Base-by-base conservation (phyloP, 371 early-diverging fungal genomes). In the Apophysomyces ossiformis region DNA sequence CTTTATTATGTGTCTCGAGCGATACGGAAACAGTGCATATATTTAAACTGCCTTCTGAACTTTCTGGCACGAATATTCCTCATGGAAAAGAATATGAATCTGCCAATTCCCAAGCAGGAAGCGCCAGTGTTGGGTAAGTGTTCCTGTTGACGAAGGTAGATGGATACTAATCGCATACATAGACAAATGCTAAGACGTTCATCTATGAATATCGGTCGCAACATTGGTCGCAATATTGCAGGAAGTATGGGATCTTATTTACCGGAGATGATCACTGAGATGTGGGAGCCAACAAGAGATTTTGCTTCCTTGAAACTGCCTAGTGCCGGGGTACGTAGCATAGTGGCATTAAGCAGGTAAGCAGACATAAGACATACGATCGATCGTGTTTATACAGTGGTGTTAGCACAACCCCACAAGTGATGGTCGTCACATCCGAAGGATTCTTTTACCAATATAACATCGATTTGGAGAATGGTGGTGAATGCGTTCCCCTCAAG, bases 11-110 rank as follows among this genome's bases (percentile, higher is more conserved):
- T 70, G 96, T 96, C 3, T 93, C 96, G 1, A 91, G 92, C 64
- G 97, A 94, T 63, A 92, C 96, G 0, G 97, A 98, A 58, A 98
- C 99, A 0, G 93, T 98, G n/a, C 99, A 98, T 69, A 92, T 98
- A n/a, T 98, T 94, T 80, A 90, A 91, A 61, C 69, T 97, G 7
- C 73, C 72, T 12, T 60, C 71, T 6, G 50, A 45, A 47, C 56
- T 15, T 18, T 63, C 58, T 18, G 37, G 18, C 37, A 41, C 58
- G 11, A 68, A 68, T 59, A 67, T 44, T 11, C 7, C 18, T 43
- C 18, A 45, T 16, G 26, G 44, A 37, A 61, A 57, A 9, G 59
- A 47, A 11, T 58, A 65, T 35, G 66, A 61, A 15, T 58, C 58
- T 3, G 61, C 59, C 4, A 61, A 59, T 11, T 43, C 58, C 0